Evolutionary conservation across 106 monocot species (phyloP).

Genomic region (Hemerocallis citrina): DNA sequence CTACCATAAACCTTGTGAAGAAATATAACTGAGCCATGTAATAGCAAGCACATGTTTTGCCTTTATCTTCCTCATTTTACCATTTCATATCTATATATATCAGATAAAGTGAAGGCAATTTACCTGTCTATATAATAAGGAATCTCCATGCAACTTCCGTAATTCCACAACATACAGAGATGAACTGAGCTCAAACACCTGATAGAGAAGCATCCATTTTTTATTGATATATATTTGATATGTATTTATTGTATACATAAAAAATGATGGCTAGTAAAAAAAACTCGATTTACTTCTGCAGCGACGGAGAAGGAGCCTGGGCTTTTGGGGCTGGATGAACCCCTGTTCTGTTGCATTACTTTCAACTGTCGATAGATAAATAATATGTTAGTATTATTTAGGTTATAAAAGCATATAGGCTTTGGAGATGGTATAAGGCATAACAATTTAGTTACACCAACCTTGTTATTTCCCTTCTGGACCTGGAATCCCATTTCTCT

Average conservation of each 20-base stretch:
- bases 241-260: neutral
- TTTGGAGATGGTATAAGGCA: too few species aligned
- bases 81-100: too few species aligned
- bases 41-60: too few species aligned
- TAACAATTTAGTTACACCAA: too few species aligned
- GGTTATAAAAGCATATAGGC: too few species aligned
- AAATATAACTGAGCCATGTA: too few species aligned
- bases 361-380: slow-evolving; percentile 54
- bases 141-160: slow-evolving; percentile 61
- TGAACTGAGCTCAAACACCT: slow-evolving; percentile 83
- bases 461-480: slow-evolving; percentile 56
- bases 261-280: neutral
- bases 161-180: slow-evolving; percentile 78
- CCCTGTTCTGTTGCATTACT: slow-evolving; percentile 43
- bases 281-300: slow-evolving; percentile 32
- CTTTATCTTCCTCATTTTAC: too few species aligned
- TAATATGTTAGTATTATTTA: too few species aligned
- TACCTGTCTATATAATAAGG: slow-evolving; percentile 70
- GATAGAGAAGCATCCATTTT: neutral
- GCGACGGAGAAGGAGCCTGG: slow-evolving; percentile 42
- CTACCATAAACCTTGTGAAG: too few species aligned
- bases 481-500: slow-evolving; percentile 74
- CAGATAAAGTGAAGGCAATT: neutral
- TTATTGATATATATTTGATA: neutral
- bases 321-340: slow-evolving; percentile 29